Base-by-base conservation (phyloP, 768 basidiomycete genomes). In the Calocera cornea region DNA sequence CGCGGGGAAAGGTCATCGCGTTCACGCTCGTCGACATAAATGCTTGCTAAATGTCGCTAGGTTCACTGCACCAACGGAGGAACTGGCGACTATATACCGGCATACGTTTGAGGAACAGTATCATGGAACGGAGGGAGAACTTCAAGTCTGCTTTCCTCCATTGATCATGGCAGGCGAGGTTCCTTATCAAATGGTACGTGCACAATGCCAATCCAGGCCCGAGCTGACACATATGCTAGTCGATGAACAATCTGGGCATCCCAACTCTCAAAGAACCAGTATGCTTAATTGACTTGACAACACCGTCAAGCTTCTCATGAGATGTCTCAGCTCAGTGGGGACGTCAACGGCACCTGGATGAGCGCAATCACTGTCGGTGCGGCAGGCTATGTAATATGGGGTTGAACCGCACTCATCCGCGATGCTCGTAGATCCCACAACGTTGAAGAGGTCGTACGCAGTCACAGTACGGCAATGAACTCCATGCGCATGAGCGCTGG, bases 1-100 rank as follows among this genome's bases (percentile, higher is more conserved):
- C 78, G 76, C 65, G 72, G 75, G 7, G 79, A 79, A 70, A 79
- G 71, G 81, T 82, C 3, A 67, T 64, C 24, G 10, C 19, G 5
- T 47, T 7, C 69, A 29, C 7, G 71, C 67, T 66, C 3, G 22
- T 10, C 33, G 31, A 19, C 64, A 70, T 2, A 22, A 47, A 7
- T 47, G 7, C 19, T 41, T 41, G 40, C 16, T 33, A 10, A 27
- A 29, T 8, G 10, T 60, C 27, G 19, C 19, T 47, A 60, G 54
- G 54, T 60, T 60, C 54, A 60, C 27, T 3, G 54, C 2, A 3
- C 54, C 54, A 16, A 16, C 54, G 5, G 10, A 16, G 2, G 54
- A 60, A 8, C 24, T 29, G 31, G 19, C 54, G 14, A 33, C 31
- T 19, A 8, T 8, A 19, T 31, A 60, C 31, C 24, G 54, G 54